phyloP scores from a whole-genome alignment of 73 alveolate species.

The Tetrahymena elliotti region DNA sequence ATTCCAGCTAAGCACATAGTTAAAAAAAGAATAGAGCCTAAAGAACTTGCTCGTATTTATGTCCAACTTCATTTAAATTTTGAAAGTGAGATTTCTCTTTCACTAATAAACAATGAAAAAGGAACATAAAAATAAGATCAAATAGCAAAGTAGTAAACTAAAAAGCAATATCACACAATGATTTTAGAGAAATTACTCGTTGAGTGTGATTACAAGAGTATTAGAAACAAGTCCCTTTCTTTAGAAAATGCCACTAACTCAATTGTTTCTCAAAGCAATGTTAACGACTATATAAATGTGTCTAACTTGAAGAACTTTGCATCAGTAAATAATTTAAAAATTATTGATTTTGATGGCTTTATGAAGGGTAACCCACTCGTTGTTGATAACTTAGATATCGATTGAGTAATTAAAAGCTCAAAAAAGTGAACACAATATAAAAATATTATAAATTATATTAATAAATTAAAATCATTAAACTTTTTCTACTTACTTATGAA shows the following conservation, averaged over 20 bases:
- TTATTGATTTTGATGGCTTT: neutral
- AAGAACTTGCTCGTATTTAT: neutral
- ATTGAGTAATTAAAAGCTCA: neutral
- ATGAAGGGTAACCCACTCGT: neutral
- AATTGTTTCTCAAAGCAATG: neutral
- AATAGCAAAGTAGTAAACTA: neutral
- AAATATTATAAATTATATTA: neutral
- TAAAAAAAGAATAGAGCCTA: neutral
- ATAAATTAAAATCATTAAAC: too few relatives aligned
- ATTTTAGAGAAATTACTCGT: neutral
- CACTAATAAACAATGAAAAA: neutral
- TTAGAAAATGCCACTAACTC: neutral
- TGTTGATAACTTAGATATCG: neutral
- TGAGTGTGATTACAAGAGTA: neutral
- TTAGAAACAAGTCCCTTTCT: neutral
- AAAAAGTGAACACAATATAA: neutral
- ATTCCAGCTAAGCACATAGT: neutral
- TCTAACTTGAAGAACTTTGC: neutral
- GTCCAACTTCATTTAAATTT: neutral
- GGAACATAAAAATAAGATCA: neutral
- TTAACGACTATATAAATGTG: neutral
- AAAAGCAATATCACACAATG: neutral
- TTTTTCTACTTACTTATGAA: neutral
- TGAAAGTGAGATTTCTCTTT: neutral
- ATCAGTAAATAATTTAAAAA: neutral